Percentiles rank a stretch among this genome's conserved stretches.
phyloP scores from a whole-genome alignment of 768 basidiomycete species.

The Tylopilus vinaceipallidus region DNA sequence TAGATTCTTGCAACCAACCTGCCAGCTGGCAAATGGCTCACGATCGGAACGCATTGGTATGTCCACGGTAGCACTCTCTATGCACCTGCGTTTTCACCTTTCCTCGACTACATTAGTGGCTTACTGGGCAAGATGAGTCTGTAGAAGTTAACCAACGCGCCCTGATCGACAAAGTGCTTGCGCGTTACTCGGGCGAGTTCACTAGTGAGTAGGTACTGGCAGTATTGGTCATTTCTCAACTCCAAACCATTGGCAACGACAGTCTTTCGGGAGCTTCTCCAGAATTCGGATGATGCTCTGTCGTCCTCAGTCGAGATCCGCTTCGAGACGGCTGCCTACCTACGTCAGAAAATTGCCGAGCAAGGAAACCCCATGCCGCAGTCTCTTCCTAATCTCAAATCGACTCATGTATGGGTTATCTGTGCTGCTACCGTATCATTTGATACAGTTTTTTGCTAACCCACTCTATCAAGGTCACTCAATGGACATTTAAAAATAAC shows the following conservation, averaged over 20 bases:
- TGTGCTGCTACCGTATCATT: background rate
- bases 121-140: constrained; percentile 68
- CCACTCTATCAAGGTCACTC: constrained; percentile 50
- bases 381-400: constrained; percentile 63
- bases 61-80: background rate
- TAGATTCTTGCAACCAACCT: background rate
- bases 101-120: constrained; percentile 38
- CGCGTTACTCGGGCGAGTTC: constrained; percentile 93
- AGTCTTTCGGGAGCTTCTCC: constrained; percentile 83
- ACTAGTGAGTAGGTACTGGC: constrained; percentile 47
- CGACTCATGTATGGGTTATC: constrained; percentile 46
- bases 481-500: constrained; percentile 88
- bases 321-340: constrained; percentile 63
- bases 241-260: background rate
- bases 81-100: background rate
- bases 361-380: constrained; percentile 1
- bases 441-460: background rate
- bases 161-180: constrained; percentile 95
- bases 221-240: background rate
- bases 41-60: constrained; percentile 31
- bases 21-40: constrained; percentile 22
- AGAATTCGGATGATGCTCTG: constrained; percentile 93
- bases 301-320: constrained; percentile 74
- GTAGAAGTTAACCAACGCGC: constrained; percentile 95
- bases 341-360: constrained; percentile 28